Evolutionary conservation across 73 alveolate species (phyloP), one percentile per base, ranked within the genome.

Genomic region (Blepharisma japonicum): DNA sequence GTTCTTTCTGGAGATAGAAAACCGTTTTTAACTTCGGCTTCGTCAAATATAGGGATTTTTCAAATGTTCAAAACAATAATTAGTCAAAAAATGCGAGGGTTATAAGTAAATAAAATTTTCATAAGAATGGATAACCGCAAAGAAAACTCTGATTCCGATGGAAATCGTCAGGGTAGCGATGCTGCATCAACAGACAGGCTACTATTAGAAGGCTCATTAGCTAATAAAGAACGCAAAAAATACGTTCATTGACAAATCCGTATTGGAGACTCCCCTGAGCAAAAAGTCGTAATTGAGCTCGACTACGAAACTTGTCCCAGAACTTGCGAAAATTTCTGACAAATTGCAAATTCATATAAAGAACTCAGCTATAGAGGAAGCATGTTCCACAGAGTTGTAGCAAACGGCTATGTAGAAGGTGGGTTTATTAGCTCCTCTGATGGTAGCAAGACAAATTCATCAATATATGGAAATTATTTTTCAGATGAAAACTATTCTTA

Each of bases 221-320:
- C 42, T 1, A 32, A 32, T 32, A 32, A 32, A 32, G 42, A 32
- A 3, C 42, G 3, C 0, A 32, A 32, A 32, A 32, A 32, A 3
- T 32, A 32, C 3, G 42, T 32, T 32, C 42, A 32, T 32, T 32
- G 42, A 3, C 42, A 32, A 32, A 3, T 32, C 42, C 42, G 42
- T 32, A 32, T 32, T 32, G 42, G 42, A 32, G 42, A 32, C 42
- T 32, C 42, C 3, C 42, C 42, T 32, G 42, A 61, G 46, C 14
- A 61, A 61, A 61, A 61, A 61, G 74, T 61, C 5, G 74, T 61
- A 8, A 61, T 61, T 25, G 74, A 61, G 47, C 23, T 61, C 14
- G 74, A 61, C 47, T 14, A 51, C 67, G 87, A 78, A 48, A 92
- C 87, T 21, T 71, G 86, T 8, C 93, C 97, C 50, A 79, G 70